phyloP scores from a whole-genome alignment of 768 basidiomycete genomes.

The Russula dissimulans region DNA sequence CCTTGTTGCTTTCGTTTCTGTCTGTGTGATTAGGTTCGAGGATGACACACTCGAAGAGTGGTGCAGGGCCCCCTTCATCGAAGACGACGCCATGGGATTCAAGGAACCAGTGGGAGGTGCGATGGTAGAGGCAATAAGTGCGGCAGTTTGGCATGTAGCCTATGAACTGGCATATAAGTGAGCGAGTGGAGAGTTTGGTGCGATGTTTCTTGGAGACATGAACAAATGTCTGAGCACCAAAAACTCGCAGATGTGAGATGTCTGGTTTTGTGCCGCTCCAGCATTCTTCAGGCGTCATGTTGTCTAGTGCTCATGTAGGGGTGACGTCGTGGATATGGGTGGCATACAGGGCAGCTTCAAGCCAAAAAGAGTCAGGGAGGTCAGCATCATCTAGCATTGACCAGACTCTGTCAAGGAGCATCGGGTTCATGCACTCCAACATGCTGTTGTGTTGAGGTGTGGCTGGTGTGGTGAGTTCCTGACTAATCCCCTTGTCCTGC shows the following conservation, averaged over 20 bases:
- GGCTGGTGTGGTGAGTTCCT: not conserved
- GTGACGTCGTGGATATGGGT: not conserved
- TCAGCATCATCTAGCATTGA: conserved; percentile 15
- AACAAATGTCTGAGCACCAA: conserved; percentile 8
- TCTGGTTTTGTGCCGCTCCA: conserved; percentile 16
- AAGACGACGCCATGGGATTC: too few species aligned
- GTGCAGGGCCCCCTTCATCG: too few species aligned
- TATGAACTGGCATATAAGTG: conserved; percentile 10
- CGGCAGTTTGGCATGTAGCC: conserved; percentile 11
- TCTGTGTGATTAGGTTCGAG: too few species aligned
- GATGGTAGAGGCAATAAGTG: not conserved
- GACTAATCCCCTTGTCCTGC: conserved; percentile 13
- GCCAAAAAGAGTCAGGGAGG: conserved; percentile 18
- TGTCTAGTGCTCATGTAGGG: conserved; percentile 13
- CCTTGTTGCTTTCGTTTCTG: too few species aligned
- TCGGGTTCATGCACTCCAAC: conserved; percentile 2
- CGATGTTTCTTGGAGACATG: not conserved
- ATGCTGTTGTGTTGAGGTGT: not conserved
- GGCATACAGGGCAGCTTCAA: not conserved
- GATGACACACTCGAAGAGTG: too few species aligned
- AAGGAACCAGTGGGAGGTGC: too few species aligned
- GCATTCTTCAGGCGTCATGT: conserved; percentile 16
- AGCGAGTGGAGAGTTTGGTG: conserved; percentile 13
- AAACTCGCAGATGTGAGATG: conserved; percentile 7
- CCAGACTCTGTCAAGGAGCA: conserved; percentile 7